Evolutionary conservation across 805 yeast genomes (phyloP).

Genomic region (Candida michaelii): DNA sequence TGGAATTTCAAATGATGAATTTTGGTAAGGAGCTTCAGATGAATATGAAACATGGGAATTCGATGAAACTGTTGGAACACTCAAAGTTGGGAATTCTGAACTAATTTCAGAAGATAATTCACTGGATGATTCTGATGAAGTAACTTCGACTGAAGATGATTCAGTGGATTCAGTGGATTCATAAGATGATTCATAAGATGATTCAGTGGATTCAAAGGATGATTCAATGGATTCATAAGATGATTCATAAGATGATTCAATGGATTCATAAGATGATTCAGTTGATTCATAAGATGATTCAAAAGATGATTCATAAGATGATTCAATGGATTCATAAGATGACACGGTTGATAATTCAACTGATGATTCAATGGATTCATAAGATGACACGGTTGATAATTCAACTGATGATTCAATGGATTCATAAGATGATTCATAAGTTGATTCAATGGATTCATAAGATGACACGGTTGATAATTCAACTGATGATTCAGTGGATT

Average conservation of each 20-base stretch:
- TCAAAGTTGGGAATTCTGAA: background rate
- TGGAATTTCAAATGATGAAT: background rate
- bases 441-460: too few species aligned
- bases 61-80: background rate
- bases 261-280: slow-evolving; percentile 1
- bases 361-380: too few species aligned
- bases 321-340: too few species aligned
- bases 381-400: too few species aligned
- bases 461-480: too few species aligned
- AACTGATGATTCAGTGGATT: background rate
- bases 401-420: too few species aligned
- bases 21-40: background rate
- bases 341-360: too few species aligned
- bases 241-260: background rate
- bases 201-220: background rate
- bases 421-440: too few species aligned
- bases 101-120: background rate
- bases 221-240: too few species aligned
- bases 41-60: background rate
- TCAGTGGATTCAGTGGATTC: background rate
- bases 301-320: too few species aligned
- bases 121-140: slow-evolving; percentile 4
- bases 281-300: too few species aligned
- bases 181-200: background rate
- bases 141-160: background rate